phyloP scores from a whole-genome alignment of 306 rosid genomes.

The Comarum palustre region DNA sequence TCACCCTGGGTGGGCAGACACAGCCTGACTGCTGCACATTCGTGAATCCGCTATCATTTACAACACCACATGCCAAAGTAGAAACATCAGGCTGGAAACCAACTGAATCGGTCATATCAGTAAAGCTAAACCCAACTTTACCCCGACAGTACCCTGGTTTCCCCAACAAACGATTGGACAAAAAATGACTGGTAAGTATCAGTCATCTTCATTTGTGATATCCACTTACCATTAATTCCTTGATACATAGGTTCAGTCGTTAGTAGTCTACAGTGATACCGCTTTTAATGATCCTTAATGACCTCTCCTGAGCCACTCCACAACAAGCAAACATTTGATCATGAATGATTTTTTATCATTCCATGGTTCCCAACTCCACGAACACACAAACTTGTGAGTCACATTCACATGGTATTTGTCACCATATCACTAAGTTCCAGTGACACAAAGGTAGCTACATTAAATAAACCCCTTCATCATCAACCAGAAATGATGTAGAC shows the following conservation, averaged over 20 bases:
- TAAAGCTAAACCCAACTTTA: constrained; percentile 91
- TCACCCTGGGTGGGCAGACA: constrained; percentile 84
- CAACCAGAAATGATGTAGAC: no score
- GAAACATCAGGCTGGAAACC: constrained; percentile 88
- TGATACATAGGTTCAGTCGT: constrained; percentile 80
- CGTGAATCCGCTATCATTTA: constrained; percentile 86
- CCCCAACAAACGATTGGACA: constrained; percentile 89
- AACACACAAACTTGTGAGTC: constrained; percentile 57
- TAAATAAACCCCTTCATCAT: no score
- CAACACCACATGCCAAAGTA: constrained; percentile 84
- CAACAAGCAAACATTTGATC: constrained; percentile 94
- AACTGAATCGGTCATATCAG: constrained; percentile 89
- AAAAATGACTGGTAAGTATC: constrained; percentile 81
- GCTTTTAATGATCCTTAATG: constrained; percentile 78
- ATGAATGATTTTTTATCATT: constrained; percentile 50
- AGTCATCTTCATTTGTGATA: constrained; percentile 63
- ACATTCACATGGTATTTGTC: constrained; percentile 50
- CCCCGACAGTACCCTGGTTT: constrained; percentile 90
- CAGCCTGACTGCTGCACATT: constrained; percentile 69
- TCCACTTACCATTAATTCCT: constrained; percentile 87
- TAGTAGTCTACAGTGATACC: constrained; percentile 76
- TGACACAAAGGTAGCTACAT: no score
- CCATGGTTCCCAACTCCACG: constrained; percentile 95
- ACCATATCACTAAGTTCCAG: constrained; percentile 74
- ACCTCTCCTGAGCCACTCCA: constrained; percentile 91